Percentiles rank a stretch among this genome's conserved stretches.
Conservation (phyloP, 2,329 filamentous ascomycete genomes). For the Blumeria hordei region DNA sequence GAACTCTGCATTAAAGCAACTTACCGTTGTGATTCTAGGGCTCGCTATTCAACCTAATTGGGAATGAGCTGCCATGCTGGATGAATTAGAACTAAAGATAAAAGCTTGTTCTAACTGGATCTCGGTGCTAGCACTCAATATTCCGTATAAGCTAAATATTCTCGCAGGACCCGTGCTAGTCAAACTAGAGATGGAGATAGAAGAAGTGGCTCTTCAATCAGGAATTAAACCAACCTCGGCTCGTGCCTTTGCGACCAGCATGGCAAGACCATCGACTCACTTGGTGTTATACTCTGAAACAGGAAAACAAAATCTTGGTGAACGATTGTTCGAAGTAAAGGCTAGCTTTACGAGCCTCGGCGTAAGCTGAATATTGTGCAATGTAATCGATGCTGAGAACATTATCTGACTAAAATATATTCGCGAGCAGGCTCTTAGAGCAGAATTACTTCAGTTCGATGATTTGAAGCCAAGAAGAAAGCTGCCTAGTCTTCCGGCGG, state of each 20-base stretch:
- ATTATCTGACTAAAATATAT: not conserved
- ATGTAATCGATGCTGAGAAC: not conserved
- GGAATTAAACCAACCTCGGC: not conserved
- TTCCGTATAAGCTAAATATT: not conserved
- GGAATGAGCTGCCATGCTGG: no score
- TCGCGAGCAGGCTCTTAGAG: not conserved
- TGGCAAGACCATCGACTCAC: no score
- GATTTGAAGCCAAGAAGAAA: not conserved
- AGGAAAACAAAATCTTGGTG: no score
- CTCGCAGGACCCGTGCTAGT: not conserved
- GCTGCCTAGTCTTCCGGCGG: no score
- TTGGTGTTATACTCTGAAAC: no score
- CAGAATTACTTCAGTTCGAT: not conserved
- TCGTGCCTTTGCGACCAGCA: not conserved
- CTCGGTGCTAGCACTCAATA: not conserved
- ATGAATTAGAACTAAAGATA: not conserved
- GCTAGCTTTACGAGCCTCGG: not conserved
- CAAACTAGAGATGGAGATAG: not conserved
- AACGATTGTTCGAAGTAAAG: no score
- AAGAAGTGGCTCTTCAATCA: not conserved
- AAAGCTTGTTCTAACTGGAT: not conserved
- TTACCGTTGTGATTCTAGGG: no score
- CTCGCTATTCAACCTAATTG: no score
- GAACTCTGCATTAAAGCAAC: no score
- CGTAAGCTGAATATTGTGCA: not conserved